These are phyloP conservation scores for Geotrichum klebahnii DNA, from an alignment of 1,139 yeast species.

Conservation along the genomic window DNA sequence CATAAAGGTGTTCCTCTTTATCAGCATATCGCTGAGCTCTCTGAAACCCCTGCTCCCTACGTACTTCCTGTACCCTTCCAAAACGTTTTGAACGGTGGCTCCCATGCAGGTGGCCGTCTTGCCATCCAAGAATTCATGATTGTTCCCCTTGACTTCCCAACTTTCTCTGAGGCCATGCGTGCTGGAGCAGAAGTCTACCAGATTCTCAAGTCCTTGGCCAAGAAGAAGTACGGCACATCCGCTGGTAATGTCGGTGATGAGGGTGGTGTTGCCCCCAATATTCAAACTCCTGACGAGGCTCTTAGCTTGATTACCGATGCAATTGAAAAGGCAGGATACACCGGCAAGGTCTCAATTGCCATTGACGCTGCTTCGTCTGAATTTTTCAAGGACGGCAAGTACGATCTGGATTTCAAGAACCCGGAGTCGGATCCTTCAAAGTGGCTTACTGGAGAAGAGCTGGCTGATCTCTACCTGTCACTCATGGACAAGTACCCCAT, in stretches of 20 bases:
- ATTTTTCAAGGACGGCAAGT: slow-evolving; percentile 91
- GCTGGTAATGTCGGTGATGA: slow-evolving; percentile 99
- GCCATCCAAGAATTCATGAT: slow-evolving; percentile 99
- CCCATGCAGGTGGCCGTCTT: slow-evolving; percentile 98
- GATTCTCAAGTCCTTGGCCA: slow-evolving; percentile 82
- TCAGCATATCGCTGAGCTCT: slow-evolving; percentile 72
- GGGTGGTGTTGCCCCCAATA: slow-evolving; percentile 99
- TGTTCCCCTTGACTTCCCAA: slow-evolving; percentile 82
- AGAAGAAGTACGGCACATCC: slow-evolving; percentile 88
- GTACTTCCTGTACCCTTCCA: slow-evolving; percentile 95
- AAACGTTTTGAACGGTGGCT: slow-evolving; percentile 97
- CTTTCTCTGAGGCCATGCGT: slow-evolving; percentile 90
- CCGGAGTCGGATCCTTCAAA: slow-evolving; percentile 82
- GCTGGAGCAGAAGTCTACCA: slow-evolving; percentile 96
- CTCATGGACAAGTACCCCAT: slow-evolving; percentile 88
- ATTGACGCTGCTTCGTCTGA: slow-evolving; percentile 95
- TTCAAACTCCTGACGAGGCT: slow-evolving; percentile 90
- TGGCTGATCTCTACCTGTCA: slow-evolving; percentile 74
- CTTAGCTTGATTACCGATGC: slow-evolving; percentile 84
- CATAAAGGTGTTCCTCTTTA: slow-evolving; percentile 82
- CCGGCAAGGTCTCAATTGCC: slow-evolving; percentile 84
- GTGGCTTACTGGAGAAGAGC: slow-evolving; percentile 83
- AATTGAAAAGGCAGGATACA: slow-evolving; percentile 88
- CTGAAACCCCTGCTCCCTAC: slow-evolving; percentile 64
- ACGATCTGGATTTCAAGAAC: slow-evolving; percentile 96